Evolutionary conservation across 805 yeast species (phyloP), one percentile per base, ranked within the genome.

Genomic region (Hemisphaericaspora nanyangensis): DNA sequence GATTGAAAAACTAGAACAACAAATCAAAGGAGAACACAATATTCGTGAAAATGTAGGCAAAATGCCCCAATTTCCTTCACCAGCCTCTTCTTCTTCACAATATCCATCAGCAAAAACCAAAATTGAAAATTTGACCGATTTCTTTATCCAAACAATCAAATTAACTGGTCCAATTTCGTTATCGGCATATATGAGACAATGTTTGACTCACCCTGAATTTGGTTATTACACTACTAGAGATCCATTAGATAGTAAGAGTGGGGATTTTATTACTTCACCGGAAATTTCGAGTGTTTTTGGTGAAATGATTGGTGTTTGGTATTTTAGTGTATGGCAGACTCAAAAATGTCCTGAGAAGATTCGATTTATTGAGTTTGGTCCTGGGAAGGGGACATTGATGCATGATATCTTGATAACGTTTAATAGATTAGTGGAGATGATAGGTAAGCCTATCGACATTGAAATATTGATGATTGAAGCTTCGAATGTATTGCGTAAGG

Each of bases 251-350:
- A 32, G 53, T 2, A 58, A 49, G 29, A 55, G 60, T 6, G 95
- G 95, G 5, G 95, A 87, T 58, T 87, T 87, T 56, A 72, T 82
- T 37, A 87, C 95, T 0, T 82, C 91, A 0, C 95, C 95, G 0
- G 95, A 87, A 58, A 85, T 87, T 36, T 82, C 91, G 6, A 86
- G 85, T 29, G 82, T 86, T 63, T 87, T 86, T 65, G 95, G 95
- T 16, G 95, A 87, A 56, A 76, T 85, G 65, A 70, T 85, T 42
- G 95, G 93, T 0, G 62, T 87, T 5, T 87, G 95, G 87, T 65
- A 71, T 41, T 77, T 65, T 43, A 64, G 76, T 10, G 56, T 61
- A 8, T 85, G 89, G 85, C 43, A 73, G 25, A 55, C 65, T 1
- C 90, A 82, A 47, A 69, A 74, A 19, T 65, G 56, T 31, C 81